Percentiles rank a stretch among this genome's conserved stretches.
Evolutionary conservation across 139 green algal genomes (phyloP).

Genomic region (Volvox reticuliferus): DNA sequence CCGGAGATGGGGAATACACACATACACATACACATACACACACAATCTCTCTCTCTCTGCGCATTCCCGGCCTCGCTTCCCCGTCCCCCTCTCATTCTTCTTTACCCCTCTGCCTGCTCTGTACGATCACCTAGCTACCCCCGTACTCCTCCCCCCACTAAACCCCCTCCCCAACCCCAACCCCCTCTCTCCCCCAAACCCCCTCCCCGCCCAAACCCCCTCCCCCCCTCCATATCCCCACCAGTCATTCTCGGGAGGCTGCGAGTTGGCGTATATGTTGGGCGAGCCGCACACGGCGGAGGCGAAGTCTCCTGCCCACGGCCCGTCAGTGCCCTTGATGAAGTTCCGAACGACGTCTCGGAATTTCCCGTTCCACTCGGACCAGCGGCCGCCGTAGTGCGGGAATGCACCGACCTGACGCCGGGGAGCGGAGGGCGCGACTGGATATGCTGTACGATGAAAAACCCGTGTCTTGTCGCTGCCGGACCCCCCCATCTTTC

Average conservation of each 20-base stretch:
- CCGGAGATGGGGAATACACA: not conserved
- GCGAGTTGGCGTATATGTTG: constrained; percentile 81
- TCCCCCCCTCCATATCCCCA: constrained; percentile 27
- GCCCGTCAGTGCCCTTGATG: constrained; percentile 90
- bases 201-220: not conserved
- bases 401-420: constrained; percentile 91
- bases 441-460: not conserved
- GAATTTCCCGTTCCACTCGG: constrained; percentile 98
- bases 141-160: not conserved
- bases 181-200: not conserved
- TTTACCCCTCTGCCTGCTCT: no score
- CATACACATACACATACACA: no score
- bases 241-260: constrained; percentile 63
- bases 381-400: constrained; percentile 95
- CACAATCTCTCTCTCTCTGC: no score
- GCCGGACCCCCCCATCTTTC: no score
- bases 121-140: not conserved
- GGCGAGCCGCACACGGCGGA: constrained; percentile 85
- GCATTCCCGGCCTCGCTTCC: not conserved
- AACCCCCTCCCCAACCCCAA: not conserved
- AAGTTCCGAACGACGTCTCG: constrained; percentile 92
- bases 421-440: not conserved
- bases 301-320: constrained; percentile 87
- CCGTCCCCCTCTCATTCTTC: not conserved
- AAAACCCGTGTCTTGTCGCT: no score